Conservation (phyloP, 2,329 filamentous ascomycete genomes). For the Hypoxylon sp. region DNA sequence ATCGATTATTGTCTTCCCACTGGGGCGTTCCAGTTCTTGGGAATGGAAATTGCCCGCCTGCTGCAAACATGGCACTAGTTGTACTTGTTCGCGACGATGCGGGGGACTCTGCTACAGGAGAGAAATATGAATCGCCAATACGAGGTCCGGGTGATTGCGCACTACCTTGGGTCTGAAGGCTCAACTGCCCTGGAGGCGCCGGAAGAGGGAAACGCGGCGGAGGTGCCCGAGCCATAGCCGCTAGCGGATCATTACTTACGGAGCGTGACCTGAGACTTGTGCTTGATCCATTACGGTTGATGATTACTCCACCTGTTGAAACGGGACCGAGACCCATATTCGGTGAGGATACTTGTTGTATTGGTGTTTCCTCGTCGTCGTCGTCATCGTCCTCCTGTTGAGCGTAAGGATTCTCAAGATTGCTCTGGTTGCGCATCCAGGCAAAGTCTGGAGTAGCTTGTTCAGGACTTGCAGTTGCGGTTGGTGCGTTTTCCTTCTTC, state of each 20-base stretch:
- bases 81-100: constrained; percentile 82
- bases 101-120: constrained; percentile 84
- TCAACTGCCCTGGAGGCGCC: constrained; percentile 71
- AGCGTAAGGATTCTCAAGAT: constrained; percentile 86
- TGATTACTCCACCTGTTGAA: constrained; percentile 57
- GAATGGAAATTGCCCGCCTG: constrained; percentile 72
- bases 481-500: constrained; percentile 72
- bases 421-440: constrained; percentile 79
- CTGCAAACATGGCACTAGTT: constrained; percentile 78
- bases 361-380: constrained; percentile 59
- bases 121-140: constrained; percentile 91
- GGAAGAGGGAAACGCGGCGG: constrained; percentile 81
- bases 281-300: constrained; percentile 79
- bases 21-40: constrained; percentile 80
- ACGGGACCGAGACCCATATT: constrained; percentile 54
- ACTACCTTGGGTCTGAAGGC: constrained; percentile 73
- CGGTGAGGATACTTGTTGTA: constrained; percentile 53
- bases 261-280: constrained; percentile 83
- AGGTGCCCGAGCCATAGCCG: constrained; percentile 70
- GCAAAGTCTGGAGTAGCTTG: constrained; percentile 79
- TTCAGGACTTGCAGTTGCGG: constrained; percentile 64
- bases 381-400: constrained; percentile 74
- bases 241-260: constrained; percentile 72
- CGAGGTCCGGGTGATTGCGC: constrained; percentile 73
- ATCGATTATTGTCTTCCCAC: constrained; percentile 83